Evolutionary conservation across 164 flowering plant genomes (phyloP).

Genomic region (Macadamia tetraphylla): DNA sequence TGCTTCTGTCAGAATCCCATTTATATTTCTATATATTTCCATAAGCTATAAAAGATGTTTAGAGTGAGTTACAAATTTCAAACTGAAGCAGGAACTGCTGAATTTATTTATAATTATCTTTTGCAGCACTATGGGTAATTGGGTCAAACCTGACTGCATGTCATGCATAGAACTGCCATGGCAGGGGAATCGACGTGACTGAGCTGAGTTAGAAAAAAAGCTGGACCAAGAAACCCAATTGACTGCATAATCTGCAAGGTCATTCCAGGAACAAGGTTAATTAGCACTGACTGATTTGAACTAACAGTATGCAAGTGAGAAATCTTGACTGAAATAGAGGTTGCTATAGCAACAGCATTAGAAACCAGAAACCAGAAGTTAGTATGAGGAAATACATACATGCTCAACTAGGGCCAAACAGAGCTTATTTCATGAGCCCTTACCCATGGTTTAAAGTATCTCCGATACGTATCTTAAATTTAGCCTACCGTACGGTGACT

Average conservation of each 20-base stretch:
- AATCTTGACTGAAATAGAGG: neutral
- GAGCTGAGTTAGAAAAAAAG: constrained; percentile 90
- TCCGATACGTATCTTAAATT: too few species aligned
- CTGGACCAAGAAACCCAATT: constrained; percentile 96
- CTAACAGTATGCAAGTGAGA: neutral
- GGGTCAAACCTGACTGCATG: constrained; percentile 86
- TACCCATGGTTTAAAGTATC: neutral
- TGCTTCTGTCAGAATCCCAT: too few species aligned
- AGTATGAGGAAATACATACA: neutral
- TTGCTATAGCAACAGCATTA: neutral
- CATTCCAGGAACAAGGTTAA: neutral
- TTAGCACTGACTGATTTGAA: constrained; percentile 1
- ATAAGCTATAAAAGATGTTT: too few species aligned
- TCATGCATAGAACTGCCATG: constrained; percentile 95
- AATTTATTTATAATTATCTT: too few species aligned
- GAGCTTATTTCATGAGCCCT: neutral
- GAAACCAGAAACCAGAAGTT: neutral
- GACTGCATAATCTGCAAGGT: constrained; percentile 84
- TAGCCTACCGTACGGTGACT: too few species aligned
- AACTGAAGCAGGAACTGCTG: neutral
- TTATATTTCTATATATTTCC: too few species aligned
- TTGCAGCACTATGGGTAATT: neutral
- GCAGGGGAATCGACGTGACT: constrained; percentile 90
- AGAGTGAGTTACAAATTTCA: neutral
- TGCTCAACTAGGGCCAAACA: neutral